phyloP scores from a whole-genome alignment of 169 alveolate species.

The Cryptosporidium baileyi region DNA sequence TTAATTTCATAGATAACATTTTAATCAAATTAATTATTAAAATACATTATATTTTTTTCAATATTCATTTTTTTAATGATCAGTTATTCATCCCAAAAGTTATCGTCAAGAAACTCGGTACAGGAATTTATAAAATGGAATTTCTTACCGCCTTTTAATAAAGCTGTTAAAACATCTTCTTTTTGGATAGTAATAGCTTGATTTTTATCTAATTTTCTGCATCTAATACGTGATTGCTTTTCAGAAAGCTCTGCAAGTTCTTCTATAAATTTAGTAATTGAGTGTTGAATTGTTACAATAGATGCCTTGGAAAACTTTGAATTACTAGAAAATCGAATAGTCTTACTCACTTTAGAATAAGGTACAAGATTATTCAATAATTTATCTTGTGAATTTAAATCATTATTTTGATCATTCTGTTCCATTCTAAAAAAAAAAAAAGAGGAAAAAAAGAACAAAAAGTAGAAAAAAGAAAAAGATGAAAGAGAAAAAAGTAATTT shows the following conservation, averaged over 20 bases:
- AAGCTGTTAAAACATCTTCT: constrained; percentile 61
- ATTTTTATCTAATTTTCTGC: neutral
- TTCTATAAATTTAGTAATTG: neutral
- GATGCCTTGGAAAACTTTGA: constrained; percentile 35
- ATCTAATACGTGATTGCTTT: constrained; percentile 35
- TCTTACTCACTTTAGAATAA: neutral
- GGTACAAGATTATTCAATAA: constrained; percentile 1
- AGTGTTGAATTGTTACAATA: neutral
- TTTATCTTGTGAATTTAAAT: neutral
- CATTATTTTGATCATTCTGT: neutral
- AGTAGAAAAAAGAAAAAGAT: neutral
- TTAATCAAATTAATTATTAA: too few species aligned
- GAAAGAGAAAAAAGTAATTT: neutral
- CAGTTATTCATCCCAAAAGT: neutral
- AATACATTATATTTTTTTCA: neutral
- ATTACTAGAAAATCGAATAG: neutral
- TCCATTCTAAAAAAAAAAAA: neutral
- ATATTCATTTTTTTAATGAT: neutral
- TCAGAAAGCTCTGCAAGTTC: constrained; percentile 56
- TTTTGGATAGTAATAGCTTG: neutral
- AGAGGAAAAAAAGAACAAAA: neutral
- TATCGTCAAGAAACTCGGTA: constrained; percentile 35
- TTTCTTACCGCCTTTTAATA: constrained; percentile 37
- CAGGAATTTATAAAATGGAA: constrained; percentile 25
- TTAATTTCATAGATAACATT: neutral